These are phyloP conservation scores for Coniferiporia weirii DNA, from an alignment of 1,284 basidiomycete genomes.

Conservation along the genomic window DNA sequence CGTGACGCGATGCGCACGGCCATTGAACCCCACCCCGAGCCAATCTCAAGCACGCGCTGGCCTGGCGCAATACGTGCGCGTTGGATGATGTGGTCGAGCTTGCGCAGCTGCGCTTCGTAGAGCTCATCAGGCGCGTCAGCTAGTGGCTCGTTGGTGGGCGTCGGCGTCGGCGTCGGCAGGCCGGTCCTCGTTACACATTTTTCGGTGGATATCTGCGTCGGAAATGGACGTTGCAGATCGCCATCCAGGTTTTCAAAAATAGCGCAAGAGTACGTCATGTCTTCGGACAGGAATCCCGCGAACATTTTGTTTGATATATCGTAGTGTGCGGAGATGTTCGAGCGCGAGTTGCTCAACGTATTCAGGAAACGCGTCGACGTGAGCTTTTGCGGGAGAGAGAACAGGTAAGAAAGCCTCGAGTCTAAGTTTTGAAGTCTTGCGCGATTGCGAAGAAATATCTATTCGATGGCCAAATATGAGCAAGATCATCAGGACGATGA, in stretches of 20 bases:
- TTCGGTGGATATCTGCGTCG: neutral
- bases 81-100: constrained; percentile 50
- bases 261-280: constrained; percentile 82
- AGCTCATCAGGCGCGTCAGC: constrained; percentile 43
- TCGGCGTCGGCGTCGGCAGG: constrained; percentile 8
- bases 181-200: neutral
- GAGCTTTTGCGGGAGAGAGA: constrained; percentile 51
- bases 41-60: constrained; percentile 73
- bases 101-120: constrained; percentile 63
- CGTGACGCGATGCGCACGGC: constrained; percentile 58
- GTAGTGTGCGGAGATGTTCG: constrained; percentile 74
- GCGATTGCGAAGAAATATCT: constrained; percentile 68
- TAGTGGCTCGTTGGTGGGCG: constrained; percentile 6
- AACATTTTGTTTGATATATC: constrained; percentile 65
- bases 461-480: neutral
- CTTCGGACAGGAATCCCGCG: constrained; percentile 59
- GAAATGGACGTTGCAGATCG: constrained; percentile 38
- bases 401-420: constrained; percentile 45
- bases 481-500: neutral
- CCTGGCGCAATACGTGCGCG: constrained; percentile 51
- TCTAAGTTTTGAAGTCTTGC: constrained; percentile 43
- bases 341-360: constrained; percentile 55
- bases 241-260: constrained; percentile 64
- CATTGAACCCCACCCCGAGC: constrained; percentile 77
- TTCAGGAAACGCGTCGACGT: constrained; percentile 59